A percentile compares a stretch with the other conserved stretches of the same genome.
phyloP scores from a whole-genome alignment of 805 yeast genomes.

The Starmerella ratchasimensis region DNA sequence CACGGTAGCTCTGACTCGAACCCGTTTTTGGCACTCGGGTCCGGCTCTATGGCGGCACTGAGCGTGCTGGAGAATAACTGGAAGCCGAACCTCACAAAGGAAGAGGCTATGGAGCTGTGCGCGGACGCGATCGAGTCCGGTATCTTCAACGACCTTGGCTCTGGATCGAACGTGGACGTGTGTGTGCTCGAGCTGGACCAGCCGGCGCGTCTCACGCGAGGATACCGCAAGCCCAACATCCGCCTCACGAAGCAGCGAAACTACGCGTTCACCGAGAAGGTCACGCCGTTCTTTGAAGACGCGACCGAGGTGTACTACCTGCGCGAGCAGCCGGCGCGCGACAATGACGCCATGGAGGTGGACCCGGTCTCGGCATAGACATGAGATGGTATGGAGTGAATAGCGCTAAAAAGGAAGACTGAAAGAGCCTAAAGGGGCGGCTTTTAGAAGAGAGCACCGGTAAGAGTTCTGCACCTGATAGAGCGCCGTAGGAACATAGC shows the following conservation, averaged over 20 bases:
- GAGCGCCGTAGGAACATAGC: too few species aligned
- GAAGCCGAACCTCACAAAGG: conserved; percentile 63
- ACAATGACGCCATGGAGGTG: conserved; percentile 41
- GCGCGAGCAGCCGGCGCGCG: conserved; percentile 40
- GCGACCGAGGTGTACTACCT: conserved; percentile 36
- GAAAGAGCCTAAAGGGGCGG: not conserved
- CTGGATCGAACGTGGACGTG: conserved; percentile 94
- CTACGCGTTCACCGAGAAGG: conserved; percentile 80
- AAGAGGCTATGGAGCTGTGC: conserved; percentile 83
- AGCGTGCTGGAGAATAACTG: conserved; percentile 86
- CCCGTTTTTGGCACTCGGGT: conserved; percentile 80
- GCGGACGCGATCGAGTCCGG: conserved; percentile 93
- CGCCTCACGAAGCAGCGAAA: conserved; percentile 69
- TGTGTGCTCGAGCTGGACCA: conserved; percentile 90
- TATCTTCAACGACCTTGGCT: conserved; percentile 97
- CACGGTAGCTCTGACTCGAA: conserved; percentile 98
- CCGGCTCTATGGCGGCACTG: conserved; percentile 98
- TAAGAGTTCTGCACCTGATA: too few species aligned
- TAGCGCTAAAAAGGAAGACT: not conserved
- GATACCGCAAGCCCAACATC: conserved; percentile 80
- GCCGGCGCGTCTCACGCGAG: conserved; percentile 64
- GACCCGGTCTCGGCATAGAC: conserved; percentile 27
- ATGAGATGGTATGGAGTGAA: not conserved
- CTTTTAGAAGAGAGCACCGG: too few species aligned
- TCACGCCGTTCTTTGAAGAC: conserved; percentile 69